Conservation (phyloP, 2,329 filamentous ascomycete species). For the Podosphaera leucotricha region DNA sequence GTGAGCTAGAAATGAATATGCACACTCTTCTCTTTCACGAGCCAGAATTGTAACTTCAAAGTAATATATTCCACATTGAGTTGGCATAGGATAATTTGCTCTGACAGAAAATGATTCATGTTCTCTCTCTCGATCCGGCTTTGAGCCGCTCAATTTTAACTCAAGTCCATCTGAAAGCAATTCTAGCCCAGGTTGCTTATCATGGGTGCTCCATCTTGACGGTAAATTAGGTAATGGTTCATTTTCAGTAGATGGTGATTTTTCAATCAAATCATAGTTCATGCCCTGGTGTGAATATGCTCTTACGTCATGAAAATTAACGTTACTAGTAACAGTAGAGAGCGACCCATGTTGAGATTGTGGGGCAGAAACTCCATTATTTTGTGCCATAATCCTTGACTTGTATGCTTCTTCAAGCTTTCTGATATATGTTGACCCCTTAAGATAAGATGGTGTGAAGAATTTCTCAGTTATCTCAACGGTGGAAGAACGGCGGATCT, state of each 20-base stretch:
- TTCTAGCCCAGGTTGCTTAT: conserved; percentile 53
- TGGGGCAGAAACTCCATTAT: conserved; percentile 19
- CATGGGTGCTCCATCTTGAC: conserved; percentile 56
- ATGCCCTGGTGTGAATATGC: conserved; percentile 48
- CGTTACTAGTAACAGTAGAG: conserved; percentile 32
- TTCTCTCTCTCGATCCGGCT: conserved; percentile 26
- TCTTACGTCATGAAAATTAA: conserved; percentile 29
- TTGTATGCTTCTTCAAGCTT: conserved; percentile 48
- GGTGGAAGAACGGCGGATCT: conserved; percentile 9
- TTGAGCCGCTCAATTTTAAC: conserved; percentile 32
- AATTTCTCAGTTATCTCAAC: conserved; percentile 23
- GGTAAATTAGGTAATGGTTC: conserved; percentile 48
- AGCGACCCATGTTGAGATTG: conserved; percentile 23
- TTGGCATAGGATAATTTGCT: conserved; percentile 66
- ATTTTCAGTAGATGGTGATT: conserved; percentile 35
- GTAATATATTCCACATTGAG: conserved; percentile 84
- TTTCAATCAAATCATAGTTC: conserved; percentile 67
- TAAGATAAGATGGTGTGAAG: conserved; percentile 69
- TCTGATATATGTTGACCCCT: conserved; percentile 53
- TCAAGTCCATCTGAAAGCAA: conserved; percentile 50
- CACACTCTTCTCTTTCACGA: conserved; percentile 43
- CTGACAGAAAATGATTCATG: conserved; percentile 65
- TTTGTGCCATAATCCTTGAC: conserved; percentile 29
- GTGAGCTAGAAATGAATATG: conserved; percentile 1
- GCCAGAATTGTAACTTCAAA: conserved; percentile 51